Evolutionary conservation across 345 rosid species (phyloP).

Genomic region (Chamaenerion angustifolium): DNA sequence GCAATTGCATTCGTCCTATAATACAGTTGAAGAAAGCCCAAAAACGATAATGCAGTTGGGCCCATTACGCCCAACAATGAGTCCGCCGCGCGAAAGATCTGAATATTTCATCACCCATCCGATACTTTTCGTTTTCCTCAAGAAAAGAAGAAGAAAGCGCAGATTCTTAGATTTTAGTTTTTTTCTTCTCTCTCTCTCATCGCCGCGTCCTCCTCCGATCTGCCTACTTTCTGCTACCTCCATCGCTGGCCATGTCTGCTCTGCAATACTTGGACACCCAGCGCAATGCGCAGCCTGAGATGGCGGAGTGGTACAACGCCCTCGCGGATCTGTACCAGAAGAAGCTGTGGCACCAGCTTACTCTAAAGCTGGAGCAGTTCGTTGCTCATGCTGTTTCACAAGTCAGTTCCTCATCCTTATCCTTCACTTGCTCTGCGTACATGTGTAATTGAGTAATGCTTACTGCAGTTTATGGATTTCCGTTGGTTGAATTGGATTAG

Average conservation of each 20-base stretch:
- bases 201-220: background rate
- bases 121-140: constrained; percentile 12
- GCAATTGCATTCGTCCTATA: too few relatives aligned
- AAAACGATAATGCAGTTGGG: too few relatives aligned
- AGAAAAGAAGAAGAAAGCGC: constrained; percentile 3
- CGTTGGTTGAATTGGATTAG: background rate
- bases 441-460: background rate
- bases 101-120: too few relatives aligned
- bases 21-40: too few relatives aligned
- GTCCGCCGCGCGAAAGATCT: too few relatives aligned
- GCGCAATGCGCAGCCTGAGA: constrained; percentile 64
- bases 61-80: too few relatives aligned
- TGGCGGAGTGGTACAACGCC: constrained; percentile 80
- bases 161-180: constrained; percentile 3
- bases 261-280: constrained; percentile 68
- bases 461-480: background rate
- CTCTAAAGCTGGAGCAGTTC: constrained; percentile 95
- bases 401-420: constrained; percentile 19
- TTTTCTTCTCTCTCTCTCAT: background rate
- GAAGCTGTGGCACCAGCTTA: constrained; percentile 99
- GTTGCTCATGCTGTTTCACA: constrained; percentile 71
- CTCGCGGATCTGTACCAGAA: constrained; percentile 90
- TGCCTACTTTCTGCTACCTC: background rate
- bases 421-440: background rate
- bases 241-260: constrained; percentile 55